A percentile compares a stretch with the other conserved stretches of the same genome.
These are phyloP conservation scores for Friedmanniomyces endolithicus DNA, from an alignment of 495 filamentous ascomycete genomes.

Conservation along the genomic window DNA sequence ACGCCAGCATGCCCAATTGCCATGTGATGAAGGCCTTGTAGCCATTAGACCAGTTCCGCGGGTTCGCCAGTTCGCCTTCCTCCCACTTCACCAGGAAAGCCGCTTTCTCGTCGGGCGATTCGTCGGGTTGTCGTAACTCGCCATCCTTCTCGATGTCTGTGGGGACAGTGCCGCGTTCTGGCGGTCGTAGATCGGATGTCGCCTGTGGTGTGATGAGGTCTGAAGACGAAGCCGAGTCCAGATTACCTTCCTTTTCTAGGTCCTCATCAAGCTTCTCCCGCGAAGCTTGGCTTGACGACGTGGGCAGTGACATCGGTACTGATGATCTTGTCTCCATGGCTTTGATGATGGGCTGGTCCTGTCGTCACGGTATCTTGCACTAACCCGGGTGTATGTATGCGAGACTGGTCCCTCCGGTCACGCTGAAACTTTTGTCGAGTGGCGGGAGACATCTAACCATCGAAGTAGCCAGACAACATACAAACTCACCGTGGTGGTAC, in stretches of 20 bases:
- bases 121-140: not conserved
- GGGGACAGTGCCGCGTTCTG: not conserved
- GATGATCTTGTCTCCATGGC: too few species aligned
- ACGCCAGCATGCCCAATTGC: constrained; percentile 38
- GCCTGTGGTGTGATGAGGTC: not conserved
- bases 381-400: too few species aligned
- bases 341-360: too few species aligned
- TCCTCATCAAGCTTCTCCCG: not conserved
- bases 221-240: not conserved
- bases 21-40: constrained; percentile 42
- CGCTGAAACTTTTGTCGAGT: too few species aligned
- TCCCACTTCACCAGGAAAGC: constrained; percentile 18
- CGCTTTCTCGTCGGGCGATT: constrained; percentile 1
- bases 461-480: too few species aligned
- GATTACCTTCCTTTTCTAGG: not conserved
- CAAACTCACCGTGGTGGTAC: too few species aligned
- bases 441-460: too few species aligned
- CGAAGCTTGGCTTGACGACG: not conserved
- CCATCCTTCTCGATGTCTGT: constrained; percentile 9
- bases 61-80: constrained; percentile 27
- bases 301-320: not conserved
- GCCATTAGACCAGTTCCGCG: constrained; percentile 33
- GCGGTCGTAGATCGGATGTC: not conserved
- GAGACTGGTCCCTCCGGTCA: too few species aligned
- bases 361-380: too few species aligned